Evolutionary conservation across 257 asterid species (phyloP), one percentile per base, ranked within the genome.

Genomic region (Nicotiana attenuata): DNA sequence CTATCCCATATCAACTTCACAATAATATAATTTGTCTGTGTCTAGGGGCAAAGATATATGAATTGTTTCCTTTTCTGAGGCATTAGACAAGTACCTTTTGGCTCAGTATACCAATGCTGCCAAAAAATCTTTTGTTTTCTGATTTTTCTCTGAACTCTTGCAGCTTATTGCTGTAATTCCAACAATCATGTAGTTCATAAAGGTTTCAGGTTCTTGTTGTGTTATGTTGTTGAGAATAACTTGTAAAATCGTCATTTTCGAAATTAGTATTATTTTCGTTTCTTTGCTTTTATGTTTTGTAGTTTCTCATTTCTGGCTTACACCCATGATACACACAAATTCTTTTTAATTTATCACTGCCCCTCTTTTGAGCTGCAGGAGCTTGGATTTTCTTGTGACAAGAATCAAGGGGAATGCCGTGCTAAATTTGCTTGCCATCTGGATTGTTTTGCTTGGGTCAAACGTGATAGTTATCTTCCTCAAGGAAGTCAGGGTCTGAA

Each of bases 391-490:
- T 90, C 85, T 81, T 96, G 97, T 81, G 99, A 96, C 87, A 91
- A 82, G 88, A 87, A 81, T 88, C 97, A 94, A 91, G 99, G 99
- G 53, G 99, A 96, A 91, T 96, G 97, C 80, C 97, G 97, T 84
- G 94, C 99, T 82, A 96, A 94, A 89, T 96, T 92, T 91, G 94
- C 98, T 77, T 96, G 99, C 89, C 99, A 96, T 89, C 86, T 96
- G 84, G 99, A 96, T 84, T 96, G 99, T 90, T 96, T 92, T 87
- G 97, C 98, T 16, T 96, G 99, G 99, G 99, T 96, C 83, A 96
- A 94, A 83, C 99, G 99, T 89, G 99, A 96, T 86, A 96, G 99
- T 89, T 96, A 94, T 92, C 98, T 96, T 26, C 99, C 99, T 79
- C 99, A 96, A 87, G 99, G 99, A 77, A 96, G 99, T 85, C 99